Evolutionary conservation across 1,284 basidiomycete genomes (phyloP), one percentile per base, ranked within the genome.

Genomic region (Moesziomyces globuligerus): DNA sequence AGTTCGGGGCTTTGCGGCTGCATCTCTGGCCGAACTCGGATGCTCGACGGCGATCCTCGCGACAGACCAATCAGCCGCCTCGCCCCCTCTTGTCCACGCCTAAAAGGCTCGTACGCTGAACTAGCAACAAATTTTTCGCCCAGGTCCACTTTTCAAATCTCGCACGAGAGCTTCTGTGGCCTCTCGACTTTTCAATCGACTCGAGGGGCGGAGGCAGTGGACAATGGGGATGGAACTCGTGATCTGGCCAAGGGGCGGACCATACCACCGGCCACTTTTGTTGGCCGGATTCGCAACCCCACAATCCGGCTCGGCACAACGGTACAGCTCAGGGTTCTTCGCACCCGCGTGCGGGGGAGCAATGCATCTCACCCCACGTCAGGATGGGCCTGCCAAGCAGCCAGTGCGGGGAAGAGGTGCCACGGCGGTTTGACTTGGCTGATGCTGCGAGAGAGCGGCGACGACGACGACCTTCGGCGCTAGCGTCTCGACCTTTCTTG

Each of bases 1-100:
- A 18, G 18, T 10, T 64, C 48, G 60, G 60, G n/a, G 60, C 53
- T 39, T 48, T 26, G 7, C 7, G 36, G 24, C 25, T 38, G 34
- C 24, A 53, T 8, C 23, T 45, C 38, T 57, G 46, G 10, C 61
- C 61, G 61, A 52, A 44, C 18, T 49, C 61, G 61, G 61, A 65
- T 7, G 40, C 21, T 41, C 4, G 41, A 47, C 61, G 49, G 54
- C 61, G 43, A 42, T 48, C 36, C 21, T 34, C 41, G 10, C n/a
- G n/a, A n/a, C n/a, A n/a, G n/a, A n/a, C n/a, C n/a, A n/a, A n/a
- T n/a, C n/a, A n/a, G n/a, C n/a, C n/a, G n/a, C n/a, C n/a, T n/a
- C n/a, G n/a, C n/a, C n/a, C n/a, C n/a, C n/a, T n/a, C n/a, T n/a
- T n/a, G n/a, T n/a, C n/a, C n/a, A n/a, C n/a, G n/a, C n/a, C n/a